These are phyloP conservation scores for Termitomyces bulborhizus DNA, from an alignment of 768 basidiomycete genomes.

Conservation along the genomic window DNA sequence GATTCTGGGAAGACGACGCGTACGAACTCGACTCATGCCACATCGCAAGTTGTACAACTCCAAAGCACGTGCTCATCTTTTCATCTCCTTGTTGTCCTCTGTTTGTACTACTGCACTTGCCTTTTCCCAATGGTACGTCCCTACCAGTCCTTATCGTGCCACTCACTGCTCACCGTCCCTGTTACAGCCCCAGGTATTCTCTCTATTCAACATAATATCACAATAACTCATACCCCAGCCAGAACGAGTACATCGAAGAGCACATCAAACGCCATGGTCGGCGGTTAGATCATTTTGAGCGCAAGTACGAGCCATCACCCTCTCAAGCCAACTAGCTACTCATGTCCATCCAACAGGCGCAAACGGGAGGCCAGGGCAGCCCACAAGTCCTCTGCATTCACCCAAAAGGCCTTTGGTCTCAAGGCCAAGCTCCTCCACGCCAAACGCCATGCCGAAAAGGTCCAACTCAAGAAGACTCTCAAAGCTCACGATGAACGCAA, in stretches of 20 bases:
- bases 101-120: constrained; percentile 23
- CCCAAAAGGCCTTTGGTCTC: constrained; percentile 93
- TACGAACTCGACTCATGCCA: constrained; percentile 73
- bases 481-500: constrained; percentile 99
- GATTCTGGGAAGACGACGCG: constrained; percentile 54
- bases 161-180: constrained; percentile 9
- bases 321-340: background rate
- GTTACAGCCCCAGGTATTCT: constrained; percentile 59
- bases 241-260: constrained; percentile 99
- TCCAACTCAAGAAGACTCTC: constrained; percentile 98
- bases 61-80: constrained; percentile 25
- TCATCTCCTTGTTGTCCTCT: constrained; percentile 20
- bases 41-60: constrained; percentile 33
- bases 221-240: background rate
- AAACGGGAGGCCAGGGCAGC: constrained; percentile 76
- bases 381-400: constrained; percentile 72
- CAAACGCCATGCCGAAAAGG: constrained; percentile 94
- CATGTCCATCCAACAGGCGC: constrained; percentile 41
- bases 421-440: constrained; percentile 98
- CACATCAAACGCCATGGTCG: constrained; percentile 96
- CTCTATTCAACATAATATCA: background rate
- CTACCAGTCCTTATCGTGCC: background rate
- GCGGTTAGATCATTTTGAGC: constrained; percentile 92
- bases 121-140: constrained; percentile 35
- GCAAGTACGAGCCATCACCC: constrained; percentile 54